Percentiles rank a stretch among this genome's conserved stretches.
Evolutionary conservation across 495 filamentous ascomycete species (phyloP).

Genomic region (Aspergillus mulundensis): DNA sequence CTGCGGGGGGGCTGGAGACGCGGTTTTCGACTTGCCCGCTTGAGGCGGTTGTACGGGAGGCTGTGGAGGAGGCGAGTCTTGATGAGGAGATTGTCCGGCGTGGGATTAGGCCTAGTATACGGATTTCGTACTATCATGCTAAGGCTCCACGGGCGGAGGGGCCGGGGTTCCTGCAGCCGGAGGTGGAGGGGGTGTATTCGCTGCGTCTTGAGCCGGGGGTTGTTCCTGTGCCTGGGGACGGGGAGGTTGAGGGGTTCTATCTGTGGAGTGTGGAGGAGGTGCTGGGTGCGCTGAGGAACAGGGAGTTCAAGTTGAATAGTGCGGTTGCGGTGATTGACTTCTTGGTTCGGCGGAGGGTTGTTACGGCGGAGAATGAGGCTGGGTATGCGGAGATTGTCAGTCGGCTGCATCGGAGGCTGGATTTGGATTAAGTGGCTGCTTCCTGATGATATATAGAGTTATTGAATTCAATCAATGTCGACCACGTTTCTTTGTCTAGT

Average conservation of each 20-base stretch:
- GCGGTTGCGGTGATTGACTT: constrained; percentile 50
- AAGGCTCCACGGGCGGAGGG: not conserved
- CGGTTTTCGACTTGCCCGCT: constrained; percentile 32
- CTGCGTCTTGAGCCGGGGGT: constrained; percentile 37
- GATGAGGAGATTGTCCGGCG: constrained; percentile 17
- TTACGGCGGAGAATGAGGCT: constrained; percentile 47
- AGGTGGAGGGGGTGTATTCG: constrained; percentile 49
- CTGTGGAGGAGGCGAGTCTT: constrained; percentile 51
- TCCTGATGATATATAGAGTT: no score
- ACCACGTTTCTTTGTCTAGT: no score
- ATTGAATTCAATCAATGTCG: no score
- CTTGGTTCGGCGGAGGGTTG: constrained; percentile 51
- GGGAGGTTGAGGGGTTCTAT: constrained; percentile 49
- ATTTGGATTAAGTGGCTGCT: no score
- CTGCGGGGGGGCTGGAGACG: constrained; percentile 49
- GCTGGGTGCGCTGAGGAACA: constrained; percentile 30
- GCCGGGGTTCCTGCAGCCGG: constrained; percentile 36
- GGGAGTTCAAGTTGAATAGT: constrained; percentile 54
- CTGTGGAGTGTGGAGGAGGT: constrained; percentile 48
- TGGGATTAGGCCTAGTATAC: constrained; percentile 23
- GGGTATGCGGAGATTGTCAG: constrained; percentile 46
- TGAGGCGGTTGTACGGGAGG: constrained; percentile 50
- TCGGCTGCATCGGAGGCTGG: constrained; percentile 38
- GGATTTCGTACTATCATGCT: constrained; percentile 39
- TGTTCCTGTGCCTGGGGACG: constrained; percentile 42